Conservation (phyloP, 345 rosid species). For the Lepidium africanum region DNA sequence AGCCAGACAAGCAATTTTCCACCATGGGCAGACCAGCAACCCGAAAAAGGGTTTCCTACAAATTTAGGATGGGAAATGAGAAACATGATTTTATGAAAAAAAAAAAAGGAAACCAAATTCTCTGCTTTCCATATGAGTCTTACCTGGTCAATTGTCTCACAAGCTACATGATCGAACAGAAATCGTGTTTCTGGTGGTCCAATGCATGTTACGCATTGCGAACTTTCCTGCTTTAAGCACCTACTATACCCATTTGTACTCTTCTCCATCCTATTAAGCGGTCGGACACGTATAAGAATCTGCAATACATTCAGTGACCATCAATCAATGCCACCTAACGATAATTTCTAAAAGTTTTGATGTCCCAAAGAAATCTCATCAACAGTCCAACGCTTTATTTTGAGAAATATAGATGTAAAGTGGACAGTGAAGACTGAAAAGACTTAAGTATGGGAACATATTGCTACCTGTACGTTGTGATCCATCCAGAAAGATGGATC, state of each 20-base stretch:
- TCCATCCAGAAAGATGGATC: constrained; percentile 99
- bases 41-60: constrained; percentile 81
- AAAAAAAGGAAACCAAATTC: background rate
- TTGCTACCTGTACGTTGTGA: constrained; percentile 86
- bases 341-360: background rate
- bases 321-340: background rate
- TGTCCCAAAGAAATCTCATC: background rate
- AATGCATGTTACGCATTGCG: constrained; percentile 71
- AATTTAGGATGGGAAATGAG: background rate
- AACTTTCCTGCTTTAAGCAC: constrained; percentile 89
- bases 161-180: constrained; percentile 84
- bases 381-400: background rate
- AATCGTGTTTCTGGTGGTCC: constrained; percentile 89
- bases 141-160: constrained; percentile 93
- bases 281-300: constrained; percentile 85
- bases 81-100: background rate
- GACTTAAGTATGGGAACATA: background rate
- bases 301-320: constrained; percentile 17
- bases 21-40: constrained; percentile 91
- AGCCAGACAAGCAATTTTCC: constrained; percentile 95
- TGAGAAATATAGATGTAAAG: background rate
- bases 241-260: constrained; percentile 58
- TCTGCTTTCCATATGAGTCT: background rate
- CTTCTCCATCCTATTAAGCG: constrained; percentile 80
- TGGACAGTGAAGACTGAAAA: background rate